Percentiles rank a stretch among this genome's conserved stretches.
Evolutionary conservation across 805 yeast genomes (phyloP).

Genomic region (Monosporozyma aerobia): DNA sequence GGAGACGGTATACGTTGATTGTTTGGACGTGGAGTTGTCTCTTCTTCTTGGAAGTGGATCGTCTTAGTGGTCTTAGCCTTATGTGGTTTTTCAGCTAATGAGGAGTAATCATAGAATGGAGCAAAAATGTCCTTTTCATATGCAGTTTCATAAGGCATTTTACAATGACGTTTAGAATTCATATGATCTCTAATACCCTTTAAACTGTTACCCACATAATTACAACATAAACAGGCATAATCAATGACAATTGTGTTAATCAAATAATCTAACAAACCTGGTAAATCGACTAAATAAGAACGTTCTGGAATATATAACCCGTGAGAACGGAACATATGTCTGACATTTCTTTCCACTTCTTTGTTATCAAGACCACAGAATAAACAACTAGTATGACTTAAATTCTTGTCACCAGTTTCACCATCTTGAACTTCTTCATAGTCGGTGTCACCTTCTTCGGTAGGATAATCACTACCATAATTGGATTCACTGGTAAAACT

Average conservation of each 20-base stretch:
- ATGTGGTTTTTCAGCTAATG: slow-evolving; percentile 39
- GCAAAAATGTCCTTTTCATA: slow-evolving; percentile 70
- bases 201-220: slow-evolving; percentile 71
- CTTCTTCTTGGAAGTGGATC: slow-evolving; percentile 29
- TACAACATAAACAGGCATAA: slow-evolving; percentile 73
- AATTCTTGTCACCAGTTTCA: slow-evolving; percentile 15
- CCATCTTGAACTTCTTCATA: slow-evolving; percentile 8
- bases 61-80: slow-evolving; percentile 18
- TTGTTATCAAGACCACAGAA: slow-evolving; percentile 47
- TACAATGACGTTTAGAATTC: slow-evolving; percentile 76
- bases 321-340: slow-evolving; percentile 70
- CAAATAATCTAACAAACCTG: slow-evolving; percentile 65
- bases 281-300: slow-evolving; percentile 53
- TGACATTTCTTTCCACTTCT: slow-evolving; percentile 49
- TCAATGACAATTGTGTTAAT: slow-evolving; percentile 79
- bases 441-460: slow-evolving; percentile 27
- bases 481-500: slow-evolving; percentile 36
- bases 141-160: slow-evolving; percentile 76
- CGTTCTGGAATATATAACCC: slow-evolving; percentile 86
- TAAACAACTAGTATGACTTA: slow-evolving; percentile 32
- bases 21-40: slow-evolving; percentile 38
- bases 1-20: slow-evolving; percentile 51
- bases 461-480: slow-evolving; percentile 19
- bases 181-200: slow-evolving; percentile 88
- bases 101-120: slow-evolving; percentile 75